Evolutionary conservation across 768 basidiomycete species (phyloP), one percentile per base, ranked within the genome.

Genomic region (Cubamyces sp.): DNA sequence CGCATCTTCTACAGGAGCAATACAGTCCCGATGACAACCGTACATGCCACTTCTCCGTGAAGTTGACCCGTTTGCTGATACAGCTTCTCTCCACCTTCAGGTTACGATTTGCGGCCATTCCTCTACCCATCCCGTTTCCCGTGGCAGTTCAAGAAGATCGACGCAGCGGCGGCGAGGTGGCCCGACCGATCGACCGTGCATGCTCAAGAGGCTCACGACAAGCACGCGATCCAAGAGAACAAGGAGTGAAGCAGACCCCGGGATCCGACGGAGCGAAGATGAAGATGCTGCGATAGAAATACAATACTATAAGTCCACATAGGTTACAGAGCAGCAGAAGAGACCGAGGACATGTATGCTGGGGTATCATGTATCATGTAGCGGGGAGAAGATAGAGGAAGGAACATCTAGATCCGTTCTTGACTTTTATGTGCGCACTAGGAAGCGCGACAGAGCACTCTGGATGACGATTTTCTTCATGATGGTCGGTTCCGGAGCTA

Each of bases 11-110:
- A 47, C 68, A 97, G 94, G 94, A 97, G 74, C 92, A 91, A 3
- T 98, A 98, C 75, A 94, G 92, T 68, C 96, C 96, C 1, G 96
- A 97, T 73, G 96, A 97, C 71, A 98, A 98, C 73, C 83, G 96
- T 96, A 70, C 70, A 88, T 74, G 39, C 19, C 45, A 41, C 18
- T n/a, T 23, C 8, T 2, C 41, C 21, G 15, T n/a, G 18, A 41
- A 15, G 15, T 26, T n/a, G 28, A 25, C 26, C 60, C 67, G 51
- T 74, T 14, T 60, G 15, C 47, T 59, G 57, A 51, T 30, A 25
- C 37, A 16, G 55, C n/a, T n/a, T n/a, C n/a, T 65, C 16, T 7
- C 12, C 57, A 26, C 34, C 34, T 11, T 5, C 65, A 96, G 96
- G 92, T 71, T 98, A 95, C 71, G 97, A 99, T 72, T 75, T 98